Base-by-base conservation (phyloP, 169 alveolate genomes). In the Cryptosporidium felis region DNA sequence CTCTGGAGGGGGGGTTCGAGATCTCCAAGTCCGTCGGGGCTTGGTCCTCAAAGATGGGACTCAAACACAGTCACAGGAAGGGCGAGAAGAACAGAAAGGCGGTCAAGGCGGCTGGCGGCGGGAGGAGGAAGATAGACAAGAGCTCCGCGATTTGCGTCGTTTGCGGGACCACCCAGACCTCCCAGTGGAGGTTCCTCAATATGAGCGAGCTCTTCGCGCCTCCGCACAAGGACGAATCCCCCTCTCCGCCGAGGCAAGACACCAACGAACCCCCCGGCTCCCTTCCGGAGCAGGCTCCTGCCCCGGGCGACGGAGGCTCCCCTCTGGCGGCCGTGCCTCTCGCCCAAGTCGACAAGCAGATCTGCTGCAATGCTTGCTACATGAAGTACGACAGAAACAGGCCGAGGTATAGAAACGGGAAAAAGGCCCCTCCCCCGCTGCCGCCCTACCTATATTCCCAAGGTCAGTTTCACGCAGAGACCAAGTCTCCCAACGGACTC, bases 311-410 rank as follows among this genome's bases (percentile, higher is more conserved):
- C 26, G 23, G 45, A 28, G 32, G 6, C 9, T 23, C 44, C 32
- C n/a, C 42, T 1, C 26, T 18, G 10, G 23, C 32, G 4, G n/a
- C 23, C 32, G 45, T 28, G n/a, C 63, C 63, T 38, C 5, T 40
- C 12, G 21, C 74, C 23, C 38, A 38, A 21, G 18, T 74, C 21
- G 85, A 74, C 18, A 74, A 74, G 21, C 85, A 74, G 26, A 74
- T 74, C 10, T 74, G 85, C 45, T 74, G 85, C 34, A 74, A 74
- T 49, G 85, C 85, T 36, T 74, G 85, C 32, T 74, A 74, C 56
- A 74, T 74, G 85, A 74, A 74, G 44, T 74, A 74, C 41, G 85
- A 74, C 58, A 49, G 66, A 34, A 74, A 74, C 59, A 44, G 85
- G 5, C 85, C 85, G n/a, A 74, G 85, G 26, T 74, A 74, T 36